Base-by-base conservation (phyloP, 2,329 filamentous ascomycete genomes). In the Aspergillus glaucus region DNA sequence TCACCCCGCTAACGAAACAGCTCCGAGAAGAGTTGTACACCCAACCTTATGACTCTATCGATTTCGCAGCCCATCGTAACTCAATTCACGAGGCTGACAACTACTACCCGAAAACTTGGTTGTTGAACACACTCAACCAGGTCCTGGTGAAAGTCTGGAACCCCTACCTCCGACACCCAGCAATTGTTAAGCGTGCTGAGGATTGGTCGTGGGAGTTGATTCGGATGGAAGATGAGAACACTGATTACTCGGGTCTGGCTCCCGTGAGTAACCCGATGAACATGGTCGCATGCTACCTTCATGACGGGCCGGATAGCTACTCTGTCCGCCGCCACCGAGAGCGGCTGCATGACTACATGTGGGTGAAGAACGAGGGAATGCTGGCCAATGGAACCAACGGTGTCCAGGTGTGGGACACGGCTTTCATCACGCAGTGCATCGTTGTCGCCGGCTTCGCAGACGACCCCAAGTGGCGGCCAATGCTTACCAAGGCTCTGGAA, bases 401-500 rank as follows among this genome's bases (percentile, higher is more conserved):
- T n/a, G 91, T 97, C 1, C 93, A 98, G 68, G 87, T 84, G 55
- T 98, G 93, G 93, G 93, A 98, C 64, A 98, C 93, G 0, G 80
- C 90, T 0, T 97, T 97, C 63, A 74, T 86, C 15, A 88, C 96
- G 30, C 90, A 95, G 67, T 85, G 88, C 1, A 81, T 88, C 5
- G 80, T 88, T 46, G 87, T 88, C 44, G 84, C 88, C 6, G 89
- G 87, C 0, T 79, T 96, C 22, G 84, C 86, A n/a, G 73, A 84
- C 26, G 82, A 94, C 43, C 76, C 83, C 10, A 82, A 85, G 59
- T 96, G 88, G 82, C 80, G 79, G 36, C 84, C 86, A 0, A 94
- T 96, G 87, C 78, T 98, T 24, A 78, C 77, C 6, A 90, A 87
- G 62, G 88, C 90, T 0, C 77, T 97, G 2, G 77, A 84, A 46